phyloP scores from a whole-genome alignment of 495 filamentous ascomycete genomes.

The Lichina pygmaea region DNA sequence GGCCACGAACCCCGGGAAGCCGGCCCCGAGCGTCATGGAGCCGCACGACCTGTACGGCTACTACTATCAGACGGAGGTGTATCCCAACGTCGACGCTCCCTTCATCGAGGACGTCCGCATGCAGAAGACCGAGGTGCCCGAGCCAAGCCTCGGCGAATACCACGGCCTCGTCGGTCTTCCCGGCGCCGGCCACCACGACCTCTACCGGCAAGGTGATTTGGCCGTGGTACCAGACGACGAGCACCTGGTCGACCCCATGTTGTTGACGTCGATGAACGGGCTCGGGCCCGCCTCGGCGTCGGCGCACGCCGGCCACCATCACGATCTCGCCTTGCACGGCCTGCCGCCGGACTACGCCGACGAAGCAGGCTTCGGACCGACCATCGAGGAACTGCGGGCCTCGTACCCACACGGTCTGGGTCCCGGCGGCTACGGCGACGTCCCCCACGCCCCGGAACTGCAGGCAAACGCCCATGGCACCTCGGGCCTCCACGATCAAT shows the following conservation, averaged over 20 bases:
- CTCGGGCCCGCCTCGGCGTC: constrained; percentile 5
- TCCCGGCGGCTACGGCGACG: not conserved
- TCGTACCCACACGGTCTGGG: not conserved
- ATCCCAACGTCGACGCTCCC: constrained; percentile 13
- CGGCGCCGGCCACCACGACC: constrained; percentile 24
- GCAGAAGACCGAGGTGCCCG: constrained; percentile 16
- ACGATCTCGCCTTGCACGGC: not conserved
- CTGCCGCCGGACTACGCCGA: not conserved
- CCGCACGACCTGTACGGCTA: constrained; percentile 21
- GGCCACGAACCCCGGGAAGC: constrained; percentile 31
- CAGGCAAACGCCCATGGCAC: not conserved
- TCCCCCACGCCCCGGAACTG: not conserved
- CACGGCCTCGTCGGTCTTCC: constrained; percentile 21
- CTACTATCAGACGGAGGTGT: constrained; percentile 34
- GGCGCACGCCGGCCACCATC: not conserved
- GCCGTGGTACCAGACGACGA: constrained; percentile 8
- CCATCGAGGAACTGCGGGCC: not conserved
- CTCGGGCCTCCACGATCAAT: constrained; percentile 5
- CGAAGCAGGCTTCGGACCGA: not conserved
- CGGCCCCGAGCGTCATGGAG: constrained; percentile 26
- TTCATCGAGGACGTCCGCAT: constrained; percentile 25
- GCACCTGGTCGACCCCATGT: constrained; percentile 15
- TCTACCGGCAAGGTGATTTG: constrained; percentile 16
- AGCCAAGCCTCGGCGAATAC: constrained; percentile 5
- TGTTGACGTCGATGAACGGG: constrained; percentile 8